phyloP scores from a whole-genome alignment of 805 yeast genomes.

The Candida anglica region DNA sequence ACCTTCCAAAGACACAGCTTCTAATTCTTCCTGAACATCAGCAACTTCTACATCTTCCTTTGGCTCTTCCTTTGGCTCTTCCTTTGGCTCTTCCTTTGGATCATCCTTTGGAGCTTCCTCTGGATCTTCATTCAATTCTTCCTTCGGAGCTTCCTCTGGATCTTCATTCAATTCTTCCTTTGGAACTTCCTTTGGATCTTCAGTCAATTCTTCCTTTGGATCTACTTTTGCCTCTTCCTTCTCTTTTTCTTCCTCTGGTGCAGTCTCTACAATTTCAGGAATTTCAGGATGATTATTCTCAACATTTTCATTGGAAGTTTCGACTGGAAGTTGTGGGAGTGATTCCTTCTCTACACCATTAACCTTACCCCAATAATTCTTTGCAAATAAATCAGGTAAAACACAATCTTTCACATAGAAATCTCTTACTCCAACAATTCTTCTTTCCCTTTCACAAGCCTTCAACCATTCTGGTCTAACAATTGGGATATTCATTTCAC shows the following conservation, averaged over 20 bases:
- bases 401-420: conserved; percentile 62
- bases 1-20: neutral
- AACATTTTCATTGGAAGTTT: neutral
- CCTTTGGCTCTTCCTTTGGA: neutral
- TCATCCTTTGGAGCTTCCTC: neutral
- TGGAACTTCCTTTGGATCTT: conserved; percentile 1
- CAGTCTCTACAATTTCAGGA: conserved; percentile 3
- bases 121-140: neutral
- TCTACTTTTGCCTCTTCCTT: conserved; percentile 1
- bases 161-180: conserved; percentile 6
- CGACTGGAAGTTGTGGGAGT: neutral
- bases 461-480: conserved; percentile 96
- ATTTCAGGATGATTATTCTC: neutral
- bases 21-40: conserved; percentile 3
- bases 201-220: conserved; percentile 2
- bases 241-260: conserved; percentile 5
- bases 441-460: conserved; percentile 85
- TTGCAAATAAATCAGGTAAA: conserved; percentile 40
- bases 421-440: conserved; percentile 90
- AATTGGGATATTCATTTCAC: conserved; percentile 83
- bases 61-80: conserved; percentile 2
- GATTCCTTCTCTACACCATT: conserved; percentile 7
- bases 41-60: conserved; percentile 3
- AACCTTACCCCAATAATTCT: conserved; percentile 33
- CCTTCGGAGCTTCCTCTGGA: conserved; percentile 1